phyloP scores from a whole-genome alignment of 495 filamentous ascomycete species.

The Penicillium goetzii region DNA sequence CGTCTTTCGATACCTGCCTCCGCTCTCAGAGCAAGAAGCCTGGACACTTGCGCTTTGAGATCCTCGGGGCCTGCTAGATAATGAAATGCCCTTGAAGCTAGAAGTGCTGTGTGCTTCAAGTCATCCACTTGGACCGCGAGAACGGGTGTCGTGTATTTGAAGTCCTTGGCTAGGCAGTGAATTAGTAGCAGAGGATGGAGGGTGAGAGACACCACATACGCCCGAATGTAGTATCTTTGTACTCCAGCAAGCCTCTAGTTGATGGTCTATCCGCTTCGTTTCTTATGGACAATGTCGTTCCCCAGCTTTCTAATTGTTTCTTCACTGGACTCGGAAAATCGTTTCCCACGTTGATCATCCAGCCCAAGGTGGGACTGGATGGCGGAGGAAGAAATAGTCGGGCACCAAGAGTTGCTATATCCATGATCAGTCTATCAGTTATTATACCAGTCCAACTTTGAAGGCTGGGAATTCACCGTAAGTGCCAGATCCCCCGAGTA shows the following conservation, averaged over 20 bases:
- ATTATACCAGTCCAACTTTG: not conserved
- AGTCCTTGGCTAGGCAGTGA: conserved; percentile 54
- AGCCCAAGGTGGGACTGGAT: conserved; percentile 59
- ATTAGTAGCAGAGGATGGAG: conserved; percentile 27
- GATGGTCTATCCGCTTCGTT: conserved; percentile 68
- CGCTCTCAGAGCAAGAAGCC: conserved; percentile 18
- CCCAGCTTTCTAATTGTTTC: conserved; percentile 62
- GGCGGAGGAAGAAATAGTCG: conserved; percentile 31
- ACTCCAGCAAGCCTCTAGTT: conserved; percentile 40
- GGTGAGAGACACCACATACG: conserved; percentile 33
- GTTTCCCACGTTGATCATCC: conserved; percentile 78
- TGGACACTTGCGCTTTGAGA: conserved; percentile 39
- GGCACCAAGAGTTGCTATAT: conserved; percentile 40
- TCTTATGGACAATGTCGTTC: conserved; percentile 66
- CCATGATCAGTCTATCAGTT: not conserved
- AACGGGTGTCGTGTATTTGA: conserved; percentile 73
- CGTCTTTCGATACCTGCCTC: conserved; percentile 15
- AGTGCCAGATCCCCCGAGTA: conserved; percentile 41
- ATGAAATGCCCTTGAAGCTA: conserved; percentile 60
- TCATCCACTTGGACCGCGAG: conserved; percentile 20
- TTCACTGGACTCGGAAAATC: conserved; percentile 72
- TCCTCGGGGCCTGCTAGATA: conserved; percentile 67
- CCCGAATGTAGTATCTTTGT: conserved; percentile 43
- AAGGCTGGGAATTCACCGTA: conserved; percentile 29
- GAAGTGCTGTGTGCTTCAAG: conserved; percentile 14